Evolutionary conservation across 2,329 filamentous ascomycete genomes (phyloP).

Genomic region (Fusarium coffeatum): DNA sequence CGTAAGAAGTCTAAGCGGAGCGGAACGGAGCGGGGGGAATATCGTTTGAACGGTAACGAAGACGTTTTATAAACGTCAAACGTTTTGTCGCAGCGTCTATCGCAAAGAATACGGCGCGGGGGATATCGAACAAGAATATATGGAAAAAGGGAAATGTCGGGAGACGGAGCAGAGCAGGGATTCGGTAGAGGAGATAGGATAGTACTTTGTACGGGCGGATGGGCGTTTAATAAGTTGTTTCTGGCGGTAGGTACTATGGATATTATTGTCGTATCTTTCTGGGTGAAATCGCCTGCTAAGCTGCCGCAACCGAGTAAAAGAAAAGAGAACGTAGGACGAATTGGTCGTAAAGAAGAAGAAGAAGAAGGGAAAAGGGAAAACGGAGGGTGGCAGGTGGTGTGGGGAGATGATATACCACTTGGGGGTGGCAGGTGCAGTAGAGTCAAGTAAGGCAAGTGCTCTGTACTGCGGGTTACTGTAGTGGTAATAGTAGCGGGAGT

Average conservation of each 20-base stretch:
- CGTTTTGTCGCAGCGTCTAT: constrained; percentile 18
- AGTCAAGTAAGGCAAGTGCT: constrained; percentile 1
- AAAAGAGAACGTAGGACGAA: constrained; percentile 69
- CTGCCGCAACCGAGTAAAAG: constrained; percentile 67
- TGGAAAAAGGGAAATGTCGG: constrained; percentile 58
- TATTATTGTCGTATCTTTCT: constrained; percentile 30
- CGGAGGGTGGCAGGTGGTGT: constrained; percentile 48
- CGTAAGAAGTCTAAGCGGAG: constrained; percentile 15
- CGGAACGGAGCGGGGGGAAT: constrained; percentile 26
- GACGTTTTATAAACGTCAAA: constrained; percentile 22
- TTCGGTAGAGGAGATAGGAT: constrained; percentile 21
- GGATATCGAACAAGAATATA: constrained; percentile 53
- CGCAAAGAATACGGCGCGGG: constrained; percentile 24
- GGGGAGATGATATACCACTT: constrained; percentile 55
- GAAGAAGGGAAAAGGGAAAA: constrained; percentile 58
- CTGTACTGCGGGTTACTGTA: background rate
- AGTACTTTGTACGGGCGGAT: constrained; percentile 5
- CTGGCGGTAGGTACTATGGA: constrained; percentile 16
- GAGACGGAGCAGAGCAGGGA: constrained; percentile 61
- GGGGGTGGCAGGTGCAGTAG: background rate
- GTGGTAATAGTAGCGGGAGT: background rate
- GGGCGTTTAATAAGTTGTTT: constrained; percentile 1
- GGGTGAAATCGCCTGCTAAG: constrained; percentile 67
- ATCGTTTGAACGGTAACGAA: constrained; percentile 21
- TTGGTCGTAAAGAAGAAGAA: constrained; percentile 63